A percentile compares a stretch with the other conserved stretches of the same genome.
Evolutionary conservation across 192 early-diverging fungal species (phyloP).

Genomic region (Coemansia sp.): DNA sequence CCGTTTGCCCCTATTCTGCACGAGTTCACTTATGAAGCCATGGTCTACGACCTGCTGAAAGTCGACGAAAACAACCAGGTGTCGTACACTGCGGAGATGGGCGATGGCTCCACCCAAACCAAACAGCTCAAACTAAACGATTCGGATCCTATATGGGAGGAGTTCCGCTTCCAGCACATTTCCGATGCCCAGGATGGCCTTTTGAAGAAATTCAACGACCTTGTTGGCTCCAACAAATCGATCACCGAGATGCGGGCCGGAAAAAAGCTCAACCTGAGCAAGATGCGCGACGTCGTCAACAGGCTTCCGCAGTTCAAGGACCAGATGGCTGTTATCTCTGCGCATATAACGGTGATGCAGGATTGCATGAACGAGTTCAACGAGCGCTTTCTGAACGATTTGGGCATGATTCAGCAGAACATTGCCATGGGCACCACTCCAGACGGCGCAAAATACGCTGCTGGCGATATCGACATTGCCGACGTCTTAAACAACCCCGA

Average conservation of each 20-base stretch:
- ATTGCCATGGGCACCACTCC: conserved; percentile 53
- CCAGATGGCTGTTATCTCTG: conserved; percentile 47
- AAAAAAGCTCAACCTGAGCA: conserved; percentile 32
- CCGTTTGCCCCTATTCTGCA: conserved; percentile 87
- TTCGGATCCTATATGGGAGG: conserved; percentile 55
- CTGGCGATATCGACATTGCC: conserved; percentile 52
- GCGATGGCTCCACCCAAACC: conserved; percentile 35
- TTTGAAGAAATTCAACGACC: conserved; percentile 41
- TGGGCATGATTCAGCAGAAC: conserved; percentile 59
- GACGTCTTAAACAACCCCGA: conserved; percentile 48
- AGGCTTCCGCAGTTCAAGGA: conserved; percentile 55
- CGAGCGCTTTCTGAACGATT: conserved; percentile 38
- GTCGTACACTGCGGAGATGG: conserved; percentile 43
- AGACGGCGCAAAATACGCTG: conserved; percentile 48
- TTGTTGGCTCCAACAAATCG: conserved; percentile 47
- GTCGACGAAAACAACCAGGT: conserved; percentile 55
- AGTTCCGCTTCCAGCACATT: conserved; percentile 58
- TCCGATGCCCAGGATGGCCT: conserved; percentile 55
- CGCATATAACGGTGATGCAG: conserved; percentile 57
- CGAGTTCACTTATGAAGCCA: conserved; percentile 99
- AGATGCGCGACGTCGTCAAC: conserved; percentile 52
- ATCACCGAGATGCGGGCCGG: conserved; percentile 46
- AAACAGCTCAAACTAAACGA: conserved; percentile 50
- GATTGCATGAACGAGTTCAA: conserved; percentile 57
- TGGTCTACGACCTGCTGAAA: conserved; percentile 88